Percentiles rank a stretch among this genome's conserved stretches.
These are phyloP conservation scores for Mycothermus thermophilus DNA, from an alignment of 495 filamentous ascomycete species.

Conservation along the genomic window DNA sequence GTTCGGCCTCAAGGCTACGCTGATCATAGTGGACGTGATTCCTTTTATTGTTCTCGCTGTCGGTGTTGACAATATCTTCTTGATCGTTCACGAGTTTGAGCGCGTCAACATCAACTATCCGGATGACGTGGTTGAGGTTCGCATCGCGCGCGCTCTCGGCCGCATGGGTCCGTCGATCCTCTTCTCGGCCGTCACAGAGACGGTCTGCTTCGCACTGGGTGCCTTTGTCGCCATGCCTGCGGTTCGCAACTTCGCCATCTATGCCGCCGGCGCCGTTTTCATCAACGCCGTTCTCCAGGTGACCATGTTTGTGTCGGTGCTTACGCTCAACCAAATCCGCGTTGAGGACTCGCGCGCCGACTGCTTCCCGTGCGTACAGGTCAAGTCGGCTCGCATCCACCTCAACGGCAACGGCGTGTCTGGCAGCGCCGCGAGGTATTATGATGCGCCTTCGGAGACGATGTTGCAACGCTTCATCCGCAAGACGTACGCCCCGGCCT, in stretches of 20 bases:
- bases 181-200: slow-evolving; percentile 88
- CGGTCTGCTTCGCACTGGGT: slow-evolving; percentile 82
- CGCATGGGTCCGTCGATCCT: slow-evolving; percentile 94
- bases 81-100: slow-evolving; percentile 97
- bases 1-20: slow-evolving; percentile 74
- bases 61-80: slow-evolving; percentile 96
- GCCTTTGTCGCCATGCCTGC: slow-evolving; percentile 94
- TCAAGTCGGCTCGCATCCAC: slow-evolving; percentile 47
- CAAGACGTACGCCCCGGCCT: slow-evolving; percentile 68
- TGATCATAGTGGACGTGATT: slow-evolving; percentile 98
- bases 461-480: slow-evolving; percentile 71
- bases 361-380: slow-evolving; percentile 76
- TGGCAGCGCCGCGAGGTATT: slow-evolving; percentile 29
- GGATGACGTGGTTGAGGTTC: slow-evolving; percentile 69
- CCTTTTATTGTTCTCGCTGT: slow-evolving; percentile 93
- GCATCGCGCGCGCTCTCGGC: slow-evolving; percentile 72
- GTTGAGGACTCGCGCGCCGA: slow-evolving; percentile 81
- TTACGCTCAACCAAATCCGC: slow-evolving; percentile 77
- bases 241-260: slow-evolving; percentile 90
- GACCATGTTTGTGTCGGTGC: slow-evolving; percentile 88
- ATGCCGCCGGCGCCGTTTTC: slow-evolving; percentile 90
- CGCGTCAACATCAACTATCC: slow-evolving; percentile 80
- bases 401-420: slow-evolving; percentile 27
- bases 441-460: slow-evolving; percentile 66
- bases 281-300: slow-evolving; percentile 92